phyloP scores from a whole-genome alignment of 495 filamentous ascomycete genomes.

The Paragyromitra xinjiangensis region DNA sequence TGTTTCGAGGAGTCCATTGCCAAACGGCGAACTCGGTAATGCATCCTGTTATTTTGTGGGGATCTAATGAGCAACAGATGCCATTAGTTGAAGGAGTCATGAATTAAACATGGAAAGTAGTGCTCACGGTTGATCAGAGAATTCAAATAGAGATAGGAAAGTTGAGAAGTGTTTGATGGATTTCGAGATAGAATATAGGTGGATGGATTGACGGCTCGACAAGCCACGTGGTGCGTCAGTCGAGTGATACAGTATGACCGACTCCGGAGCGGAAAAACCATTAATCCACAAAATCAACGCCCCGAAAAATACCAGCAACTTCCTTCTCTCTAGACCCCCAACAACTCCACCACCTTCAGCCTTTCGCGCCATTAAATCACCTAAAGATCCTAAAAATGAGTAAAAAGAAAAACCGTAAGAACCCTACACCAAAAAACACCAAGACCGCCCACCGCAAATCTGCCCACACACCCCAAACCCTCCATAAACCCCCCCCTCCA shows the following conservation, averaged over 20 bases:
- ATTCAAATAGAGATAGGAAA: neutral
- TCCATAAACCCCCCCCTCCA: constrained; percentile 7
- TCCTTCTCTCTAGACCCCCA: neutral
- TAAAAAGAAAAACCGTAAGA: constrained; percentile 40
- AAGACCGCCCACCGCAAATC: constrained; percentile 31
- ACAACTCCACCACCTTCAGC: neutral
- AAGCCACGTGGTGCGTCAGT: neutral
- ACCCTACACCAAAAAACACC: constrained; percentile 12
- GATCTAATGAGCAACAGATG: neutral
- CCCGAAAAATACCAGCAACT: neutral
- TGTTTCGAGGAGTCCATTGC: constrained; percentile 21
- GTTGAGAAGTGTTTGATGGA: neutral
- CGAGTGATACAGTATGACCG: constrained; percentile 1
- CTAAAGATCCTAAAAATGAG: constrained; percentile 24
- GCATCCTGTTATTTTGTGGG: constrained; percentile 12
- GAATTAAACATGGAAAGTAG: neutral
- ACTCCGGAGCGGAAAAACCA: constrained; percentile 2
- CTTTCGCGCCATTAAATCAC: neutral
- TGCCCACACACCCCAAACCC: constrained; percentile 33
- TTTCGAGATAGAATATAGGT: neutral
- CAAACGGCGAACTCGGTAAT: constrained; percentile 37
- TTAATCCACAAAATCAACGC: constrained; percentile 1
- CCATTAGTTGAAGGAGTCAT: neutral
- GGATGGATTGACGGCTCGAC: neutral
- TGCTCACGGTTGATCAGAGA: neutral